Percentiles rank a stretch among this genome's conserved stretches.
phyloP scores from a whole-genome alignment of 2,329 filamentous ascomycete species.

The Thelonectria discophora region DNA sequence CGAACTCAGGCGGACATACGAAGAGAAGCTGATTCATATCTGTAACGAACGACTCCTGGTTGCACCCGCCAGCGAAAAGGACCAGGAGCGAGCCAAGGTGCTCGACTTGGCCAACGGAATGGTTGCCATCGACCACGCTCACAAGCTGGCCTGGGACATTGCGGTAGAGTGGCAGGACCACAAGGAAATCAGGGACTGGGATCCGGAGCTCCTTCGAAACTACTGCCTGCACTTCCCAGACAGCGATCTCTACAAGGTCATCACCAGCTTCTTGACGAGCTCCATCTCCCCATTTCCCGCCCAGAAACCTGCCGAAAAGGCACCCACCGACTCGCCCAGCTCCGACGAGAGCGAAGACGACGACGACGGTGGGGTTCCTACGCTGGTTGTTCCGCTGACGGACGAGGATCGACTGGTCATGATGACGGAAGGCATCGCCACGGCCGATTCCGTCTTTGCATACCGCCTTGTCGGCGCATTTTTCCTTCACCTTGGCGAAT shows the following conservation, averaged over 20 bases:
- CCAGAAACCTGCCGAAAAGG: conserved; percentile 38
- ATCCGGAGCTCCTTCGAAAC: conserved; percentile 78
- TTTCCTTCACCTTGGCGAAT: conserved; percentile 85
- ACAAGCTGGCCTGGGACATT: conserved; percentile 89
- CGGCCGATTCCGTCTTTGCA: conserved; percentile 77
- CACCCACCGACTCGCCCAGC: conserved; percentile 41
- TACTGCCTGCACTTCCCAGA: conserved; percentile 88
- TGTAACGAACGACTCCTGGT: conserved; percentile 81
- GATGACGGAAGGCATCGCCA: conserved; percentile 78
- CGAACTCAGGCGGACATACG: conserved; percentile 81
- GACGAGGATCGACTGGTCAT: conserved; percentile 83
- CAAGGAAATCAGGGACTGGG: conserved; percentile 77
- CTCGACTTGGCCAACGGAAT: conserved; percentile 85
- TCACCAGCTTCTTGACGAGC: conserved; percentile 84
- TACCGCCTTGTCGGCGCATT: conserved; percentile 86
- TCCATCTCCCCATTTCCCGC: conserved; percentile 82
- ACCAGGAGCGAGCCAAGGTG: conserved; percentile 74
- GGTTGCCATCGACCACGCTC: conserved; percentile 95
- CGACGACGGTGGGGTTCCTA: conserved; percentile 64
- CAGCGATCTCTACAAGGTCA: conserved; percentile 80
- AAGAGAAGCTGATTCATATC: conserved; percentile 87
- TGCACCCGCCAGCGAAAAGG: conserved; percentile 73
- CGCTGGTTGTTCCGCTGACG: conserved; percentile 66
- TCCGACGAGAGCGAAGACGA: conserved; percentile 68
- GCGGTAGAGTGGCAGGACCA: conserved; percentile 88